Base-by-base conservation (phyloP, 345 rosid genomes). In the rapeseed (Brassica napus) region DNA sequence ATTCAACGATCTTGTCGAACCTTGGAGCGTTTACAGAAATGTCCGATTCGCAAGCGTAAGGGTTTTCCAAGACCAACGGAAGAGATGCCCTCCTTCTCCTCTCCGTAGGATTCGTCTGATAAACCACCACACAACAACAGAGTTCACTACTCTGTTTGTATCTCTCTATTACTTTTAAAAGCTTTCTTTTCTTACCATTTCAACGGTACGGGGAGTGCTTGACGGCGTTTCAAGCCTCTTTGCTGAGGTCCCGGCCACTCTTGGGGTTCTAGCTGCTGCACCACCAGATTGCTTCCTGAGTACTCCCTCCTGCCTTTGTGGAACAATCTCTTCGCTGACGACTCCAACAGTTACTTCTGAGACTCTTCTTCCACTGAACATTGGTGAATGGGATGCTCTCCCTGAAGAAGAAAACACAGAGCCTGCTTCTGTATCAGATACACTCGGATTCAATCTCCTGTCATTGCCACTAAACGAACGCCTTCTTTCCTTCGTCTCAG, bases 21-120 rank as follows among this genome's bases (percentile, higher is more conserved):
- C 93, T 84, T 44, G 99, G 99, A 65, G 95, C 88, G 73, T 94
- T 91, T 32, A 94, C 98, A 28, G 98, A 91, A 71, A 94, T 87
- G 68, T 92, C 87, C 1, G 89, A 71, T 32, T 73, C 73, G 15
- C 67, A 69, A 11, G 77, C 85, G 47, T 67, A 61, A n/a, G 83
- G 88, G 63, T 82, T 77, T 26, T 69, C 87, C n/a, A 69, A 8
- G 6, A 86, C 78, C 68, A 89, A 77, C 31, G 98, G 98, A 66
- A 94, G 92, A 77, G 97, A 92, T 39, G 66, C 88, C 78, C 97
- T 88, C 68, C 96, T 87, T 4, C 87, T 87, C 73, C 80, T 80
- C 14, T 81, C 77, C 11, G 86, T 83, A 68, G 82, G 64, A 21
- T 77, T 82, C 72, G 84, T 71, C 93, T 91, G 92, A 72, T 49